Percentiles rank a stretch among this genome's conserved stretches.
These are phyloP conservation scores for Nannizziopsis barbatae DNA, from an alignment of 2,329 filamentous ascomycete species.

Conservation along the genomic window DNA sequence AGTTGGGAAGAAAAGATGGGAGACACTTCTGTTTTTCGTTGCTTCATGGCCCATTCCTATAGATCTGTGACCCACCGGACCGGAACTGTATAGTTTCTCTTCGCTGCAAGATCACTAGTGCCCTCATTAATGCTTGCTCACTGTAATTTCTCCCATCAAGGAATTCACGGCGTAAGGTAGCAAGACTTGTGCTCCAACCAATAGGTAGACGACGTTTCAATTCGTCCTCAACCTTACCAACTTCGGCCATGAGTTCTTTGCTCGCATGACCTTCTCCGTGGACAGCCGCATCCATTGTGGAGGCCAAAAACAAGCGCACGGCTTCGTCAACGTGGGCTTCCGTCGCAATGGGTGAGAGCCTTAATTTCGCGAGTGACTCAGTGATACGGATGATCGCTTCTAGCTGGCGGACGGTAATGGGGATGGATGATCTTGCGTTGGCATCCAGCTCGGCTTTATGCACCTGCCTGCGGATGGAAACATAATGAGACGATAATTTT, in stretches of 20 bases:
- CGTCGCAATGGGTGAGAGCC: slow-evolving; percentile 72
- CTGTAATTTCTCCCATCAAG: slow-evolving; percentile 83
- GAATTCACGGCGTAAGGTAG: slow-evolving; percentile 78
- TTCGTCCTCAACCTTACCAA: slow-evolving; percentile 76
- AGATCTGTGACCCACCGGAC: slow-evolving; percentile 40
- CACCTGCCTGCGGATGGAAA: slow-evolving; percentile 88
- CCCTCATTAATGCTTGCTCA: slow-evolving; percentile 73
- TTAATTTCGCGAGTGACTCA: slow-evolving; percentile 85
- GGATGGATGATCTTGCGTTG: slow-evolving; percentile 83
- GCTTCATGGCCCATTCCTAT: slow-evolving; percentile 30
- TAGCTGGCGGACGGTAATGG: slow-evolving; percentile 92
- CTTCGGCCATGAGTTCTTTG: slow-evolving; percentile 84
- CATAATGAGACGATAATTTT: slow-evolving; percentile 93
- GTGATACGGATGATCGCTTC: slow-evolving; percentile 97
- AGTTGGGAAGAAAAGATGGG: too few species aligned
- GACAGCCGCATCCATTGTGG: slow-evolving; percentile 94
- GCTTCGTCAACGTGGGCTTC: slow-evolving; percentile 94
- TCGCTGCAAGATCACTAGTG: slow-evolving; percentile 73
- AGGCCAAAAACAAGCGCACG: slow-evolving; percentile 89
- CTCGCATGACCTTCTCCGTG: slow-evolving; percentile 74
- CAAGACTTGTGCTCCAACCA: slow-evolving; percentile 86
- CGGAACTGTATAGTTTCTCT: slow-evolving; percentile 57
- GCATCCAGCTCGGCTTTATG: slow-evolving; percentile 82
- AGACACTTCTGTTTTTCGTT: background rate
- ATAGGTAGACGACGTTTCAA: slow-evolving; percentile 78